A percentile compares a stretch with the other conserved stretches of the same genome.
Evolutionary conservation across 148 eudicot genomes (phyloP).

Genomic region (Rhododendron simsii): DNA sequence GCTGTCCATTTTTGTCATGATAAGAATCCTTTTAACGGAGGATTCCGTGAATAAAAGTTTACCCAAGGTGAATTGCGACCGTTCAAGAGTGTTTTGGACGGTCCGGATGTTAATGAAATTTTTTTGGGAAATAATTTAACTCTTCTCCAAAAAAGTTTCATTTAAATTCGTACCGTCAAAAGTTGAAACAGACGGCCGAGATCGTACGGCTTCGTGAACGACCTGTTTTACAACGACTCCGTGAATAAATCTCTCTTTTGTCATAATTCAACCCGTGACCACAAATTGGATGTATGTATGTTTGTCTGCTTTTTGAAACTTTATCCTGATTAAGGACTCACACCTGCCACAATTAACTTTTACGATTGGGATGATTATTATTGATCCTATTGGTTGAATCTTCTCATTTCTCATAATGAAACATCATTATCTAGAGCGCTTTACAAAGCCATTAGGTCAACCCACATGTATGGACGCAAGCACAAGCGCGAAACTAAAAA

Average conservation of each 20-base stretch:
- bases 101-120: no score
- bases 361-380: not conserved
- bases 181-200: no score
- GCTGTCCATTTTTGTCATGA: not conserved
- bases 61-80: no score
- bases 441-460: not conserved
- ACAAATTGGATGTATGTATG: not conserved
- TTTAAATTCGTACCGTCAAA: no score
- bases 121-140: no score
- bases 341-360: not conserved
- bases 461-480: not conserved
- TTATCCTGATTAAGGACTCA: not conserved
- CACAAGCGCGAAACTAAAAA: not conserved
- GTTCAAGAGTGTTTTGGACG: no score
- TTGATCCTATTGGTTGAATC: not conserved
- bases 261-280: not conserved
- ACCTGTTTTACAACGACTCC: no score
- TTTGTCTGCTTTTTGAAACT: not conserved
- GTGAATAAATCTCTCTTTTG: not conserved
- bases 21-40: no score
- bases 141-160: no score
- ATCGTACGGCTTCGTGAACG: no score
- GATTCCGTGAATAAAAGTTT: no score
- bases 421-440: not conserved
- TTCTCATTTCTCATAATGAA: not conserved